Base-by-base conservation (phyloP, 2,329 filamentous ascomycete genomes). In the Trichoderma atroviride region DNA sequence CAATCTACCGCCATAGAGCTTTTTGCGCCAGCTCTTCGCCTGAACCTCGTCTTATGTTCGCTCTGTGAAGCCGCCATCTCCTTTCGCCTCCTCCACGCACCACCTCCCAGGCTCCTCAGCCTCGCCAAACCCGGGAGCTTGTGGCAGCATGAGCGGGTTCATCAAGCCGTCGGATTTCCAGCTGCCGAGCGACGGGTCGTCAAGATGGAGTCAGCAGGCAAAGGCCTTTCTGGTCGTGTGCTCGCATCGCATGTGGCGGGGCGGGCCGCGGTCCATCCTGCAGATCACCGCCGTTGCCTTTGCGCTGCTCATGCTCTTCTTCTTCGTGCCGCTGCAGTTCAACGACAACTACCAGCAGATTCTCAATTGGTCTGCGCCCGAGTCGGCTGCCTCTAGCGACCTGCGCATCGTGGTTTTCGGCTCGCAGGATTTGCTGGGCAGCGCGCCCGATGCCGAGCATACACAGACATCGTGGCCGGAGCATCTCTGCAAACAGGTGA, bases 391-490 rank as follows among this genome's bases (percentile, higher is more conserved):
- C 4, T 78, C 78, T 7, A 78, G 60, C 33, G 70, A 82, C 2
- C 69, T 87, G 70, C 81, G 85, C 65, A 78, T 87, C 9, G 84
- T 87, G 10, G 83, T 85, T 6, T 87, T 87, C 73, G 85, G 85
- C 11, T 79, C 79, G 3, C 79, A 80, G 5, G 84, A 85, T 69
- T 77, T 84, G n/a, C 80, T 82, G 53, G 82, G 82, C 14, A 83
- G 82, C 43, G 77, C 81, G 10, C 71, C 74, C 40, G 73, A 79
- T 68, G 62, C 70, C 31, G 70, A 69, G 24, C 72, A 73, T 61
- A 59, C 70, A 35, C 70, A 69, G 61, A 78, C 72, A 29, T 75
- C 81, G 5, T 87, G 85, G 85, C 84, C 84, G 0, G 80, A 86
- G 72, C 75, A 81, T 55, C 75, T 87, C 50, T 87, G 85, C 71